Percentiles rank a stretch among this genome's conserved stretches.
These are phyloP conservation scores for Boletus coccyginus DNA, from an alignment of 768 basidiomycete genomes.

Conservation along the genomic window DNA sequence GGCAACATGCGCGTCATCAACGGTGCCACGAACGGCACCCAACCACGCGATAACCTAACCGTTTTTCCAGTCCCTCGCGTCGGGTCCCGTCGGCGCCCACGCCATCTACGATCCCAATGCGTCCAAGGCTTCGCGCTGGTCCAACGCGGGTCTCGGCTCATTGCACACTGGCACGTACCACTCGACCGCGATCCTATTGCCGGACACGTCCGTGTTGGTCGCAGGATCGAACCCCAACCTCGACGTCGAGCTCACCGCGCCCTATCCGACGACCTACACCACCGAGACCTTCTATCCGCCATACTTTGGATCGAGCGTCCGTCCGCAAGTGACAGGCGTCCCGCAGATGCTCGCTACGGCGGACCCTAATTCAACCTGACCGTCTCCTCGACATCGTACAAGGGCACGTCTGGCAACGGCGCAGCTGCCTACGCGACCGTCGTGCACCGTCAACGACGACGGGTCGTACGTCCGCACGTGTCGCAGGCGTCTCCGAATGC, in stretches of 20 bases:
- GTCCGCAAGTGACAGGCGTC: too few species aligned
- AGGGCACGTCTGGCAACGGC: slow-evolving; percentile 55
- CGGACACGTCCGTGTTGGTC: too few species aligned
- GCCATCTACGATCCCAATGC: slow-evolving; percentile 80
- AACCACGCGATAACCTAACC: slow-evolving; percentile 71
- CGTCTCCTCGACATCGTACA: slow-evolving; percentile 63
- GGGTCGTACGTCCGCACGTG: too few species aligned
- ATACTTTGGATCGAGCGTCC: too few species aligned
- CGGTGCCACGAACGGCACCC: slow-evolving; percentile 82
- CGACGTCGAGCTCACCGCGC: too few species aligned
- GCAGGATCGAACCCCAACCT: too few species aligned
- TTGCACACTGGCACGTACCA: too few species aligned
- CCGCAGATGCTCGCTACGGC: too few species aligned
- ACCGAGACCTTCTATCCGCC: too few species aligned
- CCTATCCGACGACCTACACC: too few species aligned
- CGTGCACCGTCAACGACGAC: slow-evolving; percentile 63
- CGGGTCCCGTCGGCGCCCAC: slow-evolving; percentile 74
- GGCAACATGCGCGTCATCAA: slow-evolving; percentile 79
- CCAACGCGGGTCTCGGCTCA: slow-evolving; percentile 54
- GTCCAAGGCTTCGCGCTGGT: slow-evolving; percentile 71
- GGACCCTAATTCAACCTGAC: slow-evolving; percentile 65
- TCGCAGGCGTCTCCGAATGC: too few species aligned
- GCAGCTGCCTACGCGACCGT: slow-evolving; percentile 75
- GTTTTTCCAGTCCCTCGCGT: slow-evolving; percentile 68
- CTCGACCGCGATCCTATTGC: too few species aligned